Evolutionary conservation across 805 yeast genomes (phyloP), one percentile per base, ranked within the genome.

Genomic region (Saccharomycopsis schoenii): DNA sequence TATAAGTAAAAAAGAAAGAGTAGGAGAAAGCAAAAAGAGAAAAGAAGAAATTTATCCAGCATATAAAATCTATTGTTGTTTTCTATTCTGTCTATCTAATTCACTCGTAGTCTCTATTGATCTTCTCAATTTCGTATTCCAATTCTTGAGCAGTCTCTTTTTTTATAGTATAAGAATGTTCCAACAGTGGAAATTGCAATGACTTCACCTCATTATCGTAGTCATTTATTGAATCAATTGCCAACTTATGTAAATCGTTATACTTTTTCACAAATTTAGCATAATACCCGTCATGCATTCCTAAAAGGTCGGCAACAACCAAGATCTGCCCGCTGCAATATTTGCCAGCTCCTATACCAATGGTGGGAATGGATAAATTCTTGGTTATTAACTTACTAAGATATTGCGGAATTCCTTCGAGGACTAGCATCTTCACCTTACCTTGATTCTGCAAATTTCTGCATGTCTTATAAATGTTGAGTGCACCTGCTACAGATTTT

Each of bases 321-420:
- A 93, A 77, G 1, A 93, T 97, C 71, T 94, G 98, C 0, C 97
- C 98, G 41, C 88, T 82, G 9, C 93, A 86, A 9, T 74, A 74
- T 24, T 83, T 81, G 0, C 99, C 98, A 0, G 98, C 97, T 4
- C 99, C 99, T 57, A 93, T 93, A 2, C 99, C 99, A 66, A 93
- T 91, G 0, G 96, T 88, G 0, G 98, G 97, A 0, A 93, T 77
- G 1, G 70, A 58, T 39, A 91, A 70, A 14, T 76, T 74, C 1
- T 76, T 70, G 0, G 97, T 88, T 36, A 94, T 82, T 60, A 76
- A 74, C 54, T 76, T 71, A 0, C 93, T 93, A 12, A 94, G 73
- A 61, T 79, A 79, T 60, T 81, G 82, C 1, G 99, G 99, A 3
- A 93, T 81, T 58, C 97, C 96, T 68, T 93, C 99, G 1, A 93